Base-by-base conservation (phyloP, 2,329 filamentous ascomycete species). In the Aspergillus caelatus region DNA sequence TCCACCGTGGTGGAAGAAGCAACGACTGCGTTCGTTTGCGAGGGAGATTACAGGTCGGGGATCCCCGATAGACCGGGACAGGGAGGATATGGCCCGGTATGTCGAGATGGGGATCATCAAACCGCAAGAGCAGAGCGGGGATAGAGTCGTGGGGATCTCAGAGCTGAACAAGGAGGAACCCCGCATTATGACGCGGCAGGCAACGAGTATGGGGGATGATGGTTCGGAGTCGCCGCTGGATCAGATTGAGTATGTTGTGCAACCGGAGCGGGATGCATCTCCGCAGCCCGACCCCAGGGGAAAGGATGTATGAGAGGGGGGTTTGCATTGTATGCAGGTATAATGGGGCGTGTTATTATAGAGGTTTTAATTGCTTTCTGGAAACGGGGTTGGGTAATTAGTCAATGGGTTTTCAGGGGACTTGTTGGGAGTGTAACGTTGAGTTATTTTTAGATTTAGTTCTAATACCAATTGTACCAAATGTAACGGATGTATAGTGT, bases 31-130 rank as follows among this genome's bases (percentile, higher is more conserved):
- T 3, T 28, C 59, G 5, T 59, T 68, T 14, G 63, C 62, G 16
- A 60, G 57, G 10, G 60, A 60, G 30, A 43, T 62, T 16, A 55
- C 28, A 16, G 34, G 52, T 6, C 45, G n/a, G 23, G 28, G 26
- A 23, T 56, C 57, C 10, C 45, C 60, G 28, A 52, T 39, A 2
- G 48, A 52, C 28, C 7, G 14, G n/a, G 62, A 66, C 11, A 16
- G 39, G 12, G 32, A 57, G 19, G 64, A 66, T 30, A 53, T 65
- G 58, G 52, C 30, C 5, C 48, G 46, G 2, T 65, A 53, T 28
- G 61, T 67, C 5, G 65, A 67, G 48, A 58, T 67, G 65, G 65
- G 65, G 2, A 62, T 63, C n/a, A 60, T 65, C 57, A 61, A 61
- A 11, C 66, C 58, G 14, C 50, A 55, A 36, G 50, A 57, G 21